Evolutionary conservation across 2,329 filamentous ascomycete genomes (phyloP), one percentile per base, ranked within the genome.

Genomic region (Fusarium pseudograminearum): DNA sequence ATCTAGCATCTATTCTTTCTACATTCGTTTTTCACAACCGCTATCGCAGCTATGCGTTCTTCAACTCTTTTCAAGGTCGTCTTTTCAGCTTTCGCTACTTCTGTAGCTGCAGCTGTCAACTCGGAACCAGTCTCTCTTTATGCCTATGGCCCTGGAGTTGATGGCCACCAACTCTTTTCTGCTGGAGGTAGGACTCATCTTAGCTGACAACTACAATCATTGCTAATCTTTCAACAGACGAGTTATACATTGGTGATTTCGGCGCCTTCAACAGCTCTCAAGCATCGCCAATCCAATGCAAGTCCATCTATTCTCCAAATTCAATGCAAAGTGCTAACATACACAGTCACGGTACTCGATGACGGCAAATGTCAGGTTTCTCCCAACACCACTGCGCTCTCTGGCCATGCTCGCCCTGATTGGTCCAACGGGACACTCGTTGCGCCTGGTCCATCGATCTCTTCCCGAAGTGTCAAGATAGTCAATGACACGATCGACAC

Each of bases 101-200:
- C 12, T 5, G 34, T 11, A 20, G 15, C 24, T n/a, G 57, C 47
- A 11, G 20, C 46, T 4, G 33, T 7, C 4, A 22, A n/a, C 3
- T 12, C 8, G 1, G 20, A 15, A 2, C 41, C 57, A 0, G 61
- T 62, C 15, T 36, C 60, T 16, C 10, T 61, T 3, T 62, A 26
- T 22, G 60, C 60, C 24, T 62, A 62, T 36, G 60, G 60, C 7
- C 24, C 60, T 15, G 57, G 28, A 2, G 24, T 62, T 4, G 57
- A 47, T 0, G 60, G 57, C 8, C 20, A 55, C 34, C 48, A 46
- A 2, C 11, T 62, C 3, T 62, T 62, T 12, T 62, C 60, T 16
- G 4, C 47, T 1, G 59, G 59, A 1, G n/a, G 56, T 62, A 61
- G 4, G 46, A 28, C 11, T 20, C 0, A 9, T 4, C 7, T 22